Base-by-base conservation (phyloP, 2,329 filamentous ascomycete species). In the Coniochaeta sp. region DNA sequence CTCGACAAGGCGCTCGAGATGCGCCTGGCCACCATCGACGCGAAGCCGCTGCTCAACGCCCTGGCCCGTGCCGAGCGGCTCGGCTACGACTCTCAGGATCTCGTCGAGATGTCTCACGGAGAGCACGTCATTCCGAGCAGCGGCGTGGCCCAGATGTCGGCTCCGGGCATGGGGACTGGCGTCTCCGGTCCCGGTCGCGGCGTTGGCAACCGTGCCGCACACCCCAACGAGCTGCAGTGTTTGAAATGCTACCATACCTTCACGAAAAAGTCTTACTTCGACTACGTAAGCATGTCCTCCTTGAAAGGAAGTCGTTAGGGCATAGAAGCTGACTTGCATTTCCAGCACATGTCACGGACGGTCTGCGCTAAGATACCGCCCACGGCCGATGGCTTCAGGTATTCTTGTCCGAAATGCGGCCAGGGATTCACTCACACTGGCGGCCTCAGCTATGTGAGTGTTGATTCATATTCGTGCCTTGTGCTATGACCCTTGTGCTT, bases 21-120 rank as follows among this genome's bases (percentile, higher is more conserved):
- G 59, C 79, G 83, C 0, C 72, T 86, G 3, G 74, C 75, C 54
- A 82, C 80, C 1, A 85, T 86, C 58, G 76, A 77, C 10, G 81
- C 81, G 1, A 77, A 80, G 28, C 75, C 78, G 16, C 75, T 86
- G 3, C 79, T 86, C 58, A 84, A 85, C 60, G 80, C 81, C 16
- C 74, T 86, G 22, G 82, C 82, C 1, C 74, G 78, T 38, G 81
- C 82, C 1, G 81, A 84, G 64, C 80, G 83, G 2, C 75, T 86
- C 0, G 83, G 83, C 2, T 86, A 85, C 59, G 78, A 83, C 57
- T 71, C 74, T 0, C 70, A 73, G 34, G 83, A 85, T 59, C 71
- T 83, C 14, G 75, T 79, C 34, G 77, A 80, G 19, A 14, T 52
- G 47, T 52, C 47, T 52, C 57, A 71, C 30, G 65, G 69, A 34